These are phyloP conservation scores for Boletus vinaceobasis DNA, from an alignment of 768 basidiomycete genomes.

Conservation along the genomic window DNA sequence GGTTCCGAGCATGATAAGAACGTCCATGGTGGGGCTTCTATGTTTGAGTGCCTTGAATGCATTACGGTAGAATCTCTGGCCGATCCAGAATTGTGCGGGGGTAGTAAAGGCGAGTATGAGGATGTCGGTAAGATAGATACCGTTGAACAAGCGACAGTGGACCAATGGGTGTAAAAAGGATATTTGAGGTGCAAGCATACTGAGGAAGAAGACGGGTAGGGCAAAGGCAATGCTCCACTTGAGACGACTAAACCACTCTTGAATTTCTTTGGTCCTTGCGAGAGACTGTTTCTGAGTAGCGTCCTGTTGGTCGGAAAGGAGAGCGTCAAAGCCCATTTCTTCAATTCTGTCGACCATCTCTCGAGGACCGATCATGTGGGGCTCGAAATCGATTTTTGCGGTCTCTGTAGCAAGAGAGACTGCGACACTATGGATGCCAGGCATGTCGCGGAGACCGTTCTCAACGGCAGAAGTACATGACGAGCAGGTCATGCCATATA, in stretches of 20 bases:
- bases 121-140: slow-evolving; percentile 80
- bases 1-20: slow-evolving; percentile 93
- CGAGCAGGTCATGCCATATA: slow-evolving; percentile 91
- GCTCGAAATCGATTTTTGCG: slow-evolving; percentile 74
- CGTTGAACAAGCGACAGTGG: slow-evolving; percentile 50
- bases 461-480: slow-evolving; percentile 80
- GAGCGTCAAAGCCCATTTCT: slow-evolving; percentile 88
- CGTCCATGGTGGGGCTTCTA: slow-evolving; percentile 93
- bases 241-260: slow-evolving; percentile 84
- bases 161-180: slow-evolving; percentile 55
- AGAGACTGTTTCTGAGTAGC: slow-evolving; percentile 84
- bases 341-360: slow-evolving; percentile 86
- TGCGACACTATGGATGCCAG: slow-evolving; percentile 69
- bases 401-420: slow-evolving; percentile 77
- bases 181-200: slow-evolving; percentile 78
- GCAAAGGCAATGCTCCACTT: slow-evolving; percentile 74
- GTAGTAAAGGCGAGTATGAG: slow-evolving; percentile 75
- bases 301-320: slow-evolving; percentile 76
- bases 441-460: slow-evolving; percentile 58
- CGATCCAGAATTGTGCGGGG: slow-evolving; percentile 92
- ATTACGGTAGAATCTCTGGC: slow-evolving; percentile 78
- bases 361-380: slow-evolving; percentile 67
- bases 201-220: slow-evolving; percentile 89
- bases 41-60: slow-evolving; percentile 93
- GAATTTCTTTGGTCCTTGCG: slow-evolving; percentile 84